Conservation (phyloP, 768 basidiomycete species). For the Boletus patriciae region DNA sequence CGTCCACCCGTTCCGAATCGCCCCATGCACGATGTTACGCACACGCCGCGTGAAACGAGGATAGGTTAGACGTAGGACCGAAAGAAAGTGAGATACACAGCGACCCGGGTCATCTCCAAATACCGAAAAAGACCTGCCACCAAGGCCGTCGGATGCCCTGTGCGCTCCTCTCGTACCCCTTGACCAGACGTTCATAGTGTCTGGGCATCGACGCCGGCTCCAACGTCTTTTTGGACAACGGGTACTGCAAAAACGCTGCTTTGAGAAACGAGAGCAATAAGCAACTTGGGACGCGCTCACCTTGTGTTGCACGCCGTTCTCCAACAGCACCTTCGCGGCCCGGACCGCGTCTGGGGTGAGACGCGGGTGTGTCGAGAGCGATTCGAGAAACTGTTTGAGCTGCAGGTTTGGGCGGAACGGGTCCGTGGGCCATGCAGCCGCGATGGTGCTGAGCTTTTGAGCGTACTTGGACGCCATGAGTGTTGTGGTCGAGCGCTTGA, state of each 20-base stretch:
- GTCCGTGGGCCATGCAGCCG: conserved; percentile 64
- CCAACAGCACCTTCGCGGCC: conserved; percentile 54
- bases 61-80: background rate
- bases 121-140: conserved; percentile 82
- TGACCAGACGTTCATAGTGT: conserved; percentile 71
- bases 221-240: conserved; percentile 60
- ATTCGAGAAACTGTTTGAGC: conserved; percentile 61
- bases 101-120: conserved; percentile 46
- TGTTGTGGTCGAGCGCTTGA: background rate
- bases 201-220: conserved; percentile 69
- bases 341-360: conserved; percentile 61
- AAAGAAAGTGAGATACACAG: background rate
- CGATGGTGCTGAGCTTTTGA: conserved; percentile 54
- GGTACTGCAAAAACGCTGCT: conserved; percentile 48
- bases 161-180: conserved; percentile 73
- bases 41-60: background rate
- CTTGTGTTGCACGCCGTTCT: conserved; percentile 58
- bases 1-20: conserved; percentile 4
- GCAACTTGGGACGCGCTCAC: conserved; percentile 34
- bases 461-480: conserved; percentile 39
- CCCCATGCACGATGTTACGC: background rate
- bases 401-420: conserved; percentile 79
- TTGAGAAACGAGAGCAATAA: background rate
- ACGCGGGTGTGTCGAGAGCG: conserved; percentile 66
- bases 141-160: conserved; percentile 75